phyloP scores from a whole-genome alignment of 345 rosid genomes.

The Psidium guajava region DNA sequence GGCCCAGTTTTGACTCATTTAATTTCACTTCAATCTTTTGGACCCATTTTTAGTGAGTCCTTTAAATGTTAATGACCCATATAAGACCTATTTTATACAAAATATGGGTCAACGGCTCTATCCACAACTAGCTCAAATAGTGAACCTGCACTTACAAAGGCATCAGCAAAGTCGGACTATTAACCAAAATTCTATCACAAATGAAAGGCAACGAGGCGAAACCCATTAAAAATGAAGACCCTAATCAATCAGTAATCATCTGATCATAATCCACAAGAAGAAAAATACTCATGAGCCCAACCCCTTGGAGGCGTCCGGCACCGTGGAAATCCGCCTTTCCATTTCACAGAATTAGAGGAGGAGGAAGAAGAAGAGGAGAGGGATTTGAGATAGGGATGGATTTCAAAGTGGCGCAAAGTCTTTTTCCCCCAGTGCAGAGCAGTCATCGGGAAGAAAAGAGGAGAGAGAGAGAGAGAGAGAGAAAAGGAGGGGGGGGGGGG shows the following conservation, averaged over 20 bases:
- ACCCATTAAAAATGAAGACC: neutral
- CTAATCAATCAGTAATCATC: neutral
- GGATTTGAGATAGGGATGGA: too few species aligned
- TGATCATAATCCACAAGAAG: neutral
- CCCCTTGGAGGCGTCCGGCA: conserved; percentile 90
- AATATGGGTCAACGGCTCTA: too few species aligned
- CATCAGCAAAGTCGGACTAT: neutral
- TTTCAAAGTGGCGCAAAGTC: too few species aligned
- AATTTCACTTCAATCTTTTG: too few species aligned
- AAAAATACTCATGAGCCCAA: conserved; percentile 56
- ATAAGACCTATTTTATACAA: too few species aligned
- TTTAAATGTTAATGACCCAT: too few species aligned
- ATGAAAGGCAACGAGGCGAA: neutral
- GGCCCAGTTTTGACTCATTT: too few species aligned
- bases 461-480: too few species aligned
- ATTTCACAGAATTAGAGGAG: conserved; percentile 16
- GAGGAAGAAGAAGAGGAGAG: conserved; percentile 15
- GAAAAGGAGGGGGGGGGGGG: too few species aligned
- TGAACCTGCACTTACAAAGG: neutral
- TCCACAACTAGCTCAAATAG: neutral
- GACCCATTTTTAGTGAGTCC: too few species aligned
- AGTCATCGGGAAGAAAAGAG: too few species aligned
- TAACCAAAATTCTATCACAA: neutral
- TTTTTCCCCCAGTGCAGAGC: too few species aligned
- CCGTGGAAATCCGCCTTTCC: conserved; percentile 82